Percentiles rank a stretch among this genome's conserved stretches.
Evolutionary conservation across 768 basidiomycete genomes (phyloP).

Genomic region (Termitomyces sp.): DNA sequence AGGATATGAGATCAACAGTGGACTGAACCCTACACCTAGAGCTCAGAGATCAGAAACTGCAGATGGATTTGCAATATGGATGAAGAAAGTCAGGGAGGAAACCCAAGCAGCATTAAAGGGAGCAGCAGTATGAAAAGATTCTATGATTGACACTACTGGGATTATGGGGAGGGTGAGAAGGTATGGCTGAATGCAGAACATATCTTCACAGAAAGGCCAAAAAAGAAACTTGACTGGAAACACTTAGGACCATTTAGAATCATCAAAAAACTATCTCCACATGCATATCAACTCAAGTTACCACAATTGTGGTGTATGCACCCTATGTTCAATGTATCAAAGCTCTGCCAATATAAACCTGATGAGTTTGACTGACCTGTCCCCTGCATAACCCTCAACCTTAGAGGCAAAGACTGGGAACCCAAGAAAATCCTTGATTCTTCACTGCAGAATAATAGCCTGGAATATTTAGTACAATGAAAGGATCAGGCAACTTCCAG

Average conservation of each 20-base stretch:
- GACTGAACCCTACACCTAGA: background rate
- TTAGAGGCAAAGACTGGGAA: slow-evolving; percentile 2
- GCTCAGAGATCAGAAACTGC: too few species aligned
- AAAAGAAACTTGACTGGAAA: too few species aligned
- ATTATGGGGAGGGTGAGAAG: slow-evolving; percentile 16
- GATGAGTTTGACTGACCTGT: background rate
- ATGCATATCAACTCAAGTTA: too few species aligned
- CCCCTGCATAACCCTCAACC: background rate
- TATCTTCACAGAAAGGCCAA: slow-evolving; percentile 5
- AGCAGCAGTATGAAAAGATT: background rate
- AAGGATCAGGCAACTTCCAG: background rate
- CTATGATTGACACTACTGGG: background rate
- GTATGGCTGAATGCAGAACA: slow-evolving; percentile 21
- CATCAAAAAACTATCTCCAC: too few species aligned
- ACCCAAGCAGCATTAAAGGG: too few species aligned
- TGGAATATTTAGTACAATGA: slow-evolving; percentile 1
- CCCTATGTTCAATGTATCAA: background rate
- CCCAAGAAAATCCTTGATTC: background rate
- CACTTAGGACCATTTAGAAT: too few species aligned
- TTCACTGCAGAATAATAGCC: background rate
- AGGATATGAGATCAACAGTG: background rate
- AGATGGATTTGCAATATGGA: background rate
- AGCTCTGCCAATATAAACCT: background rate
- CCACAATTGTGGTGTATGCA: background rate
- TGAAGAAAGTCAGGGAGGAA: background rate